Conservation (phyloP, 768 basidiomycete species). For the Bullera alba region DNA sequence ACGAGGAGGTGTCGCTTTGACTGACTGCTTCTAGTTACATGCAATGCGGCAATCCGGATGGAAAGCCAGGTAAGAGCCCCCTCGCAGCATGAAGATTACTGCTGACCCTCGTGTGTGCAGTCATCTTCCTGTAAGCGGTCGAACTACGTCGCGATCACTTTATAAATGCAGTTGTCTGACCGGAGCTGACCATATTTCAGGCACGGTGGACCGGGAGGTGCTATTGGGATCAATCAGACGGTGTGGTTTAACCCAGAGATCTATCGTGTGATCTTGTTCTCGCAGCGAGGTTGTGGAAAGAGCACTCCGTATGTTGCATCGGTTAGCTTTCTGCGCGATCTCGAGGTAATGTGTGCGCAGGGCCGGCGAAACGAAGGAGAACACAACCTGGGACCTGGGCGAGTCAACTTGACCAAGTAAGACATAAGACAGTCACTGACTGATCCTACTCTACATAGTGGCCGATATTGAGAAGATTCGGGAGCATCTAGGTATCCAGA, state of each 20-base stretch:
- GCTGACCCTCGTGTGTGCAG: background rate
- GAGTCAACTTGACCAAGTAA: background rate
- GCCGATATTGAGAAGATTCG: slow-evolving; percentile 80
- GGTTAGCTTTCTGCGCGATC: background rate
- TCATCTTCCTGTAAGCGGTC: slow-evolving; percentile 20
- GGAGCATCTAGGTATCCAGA: slow-evolving; percentile 65
- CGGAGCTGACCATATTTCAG: no score
- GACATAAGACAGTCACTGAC: no score
- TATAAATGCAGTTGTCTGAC: background rate
- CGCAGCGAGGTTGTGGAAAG: slow-evolving; percentile 83
- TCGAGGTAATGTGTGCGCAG: slow-evolving; percentile 46
- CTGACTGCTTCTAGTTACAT: slow-evolving; percentile 79
- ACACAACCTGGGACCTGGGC: slow-evolving; percentile 82
- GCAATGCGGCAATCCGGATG: slow-evolving; percentile 68
- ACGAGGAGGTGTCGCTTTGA: background rate
- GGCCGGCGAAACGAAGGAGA: slow-evolving; percentile 68
- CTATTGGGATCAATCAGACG: slow-evolving; percentile 61
- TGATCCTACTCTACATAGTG: slow-evolving; percentile 50
- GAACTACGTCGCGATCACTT: background rate
- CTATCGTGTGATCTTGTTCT: slow-evolving; percentile 74
- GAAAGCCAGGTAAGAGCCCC: slow-evolving; percentile 58
- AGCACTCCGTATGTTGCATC: slow-evolving; percentile 68
- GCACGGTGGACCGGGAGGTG: slow-evolving; percentile 55
- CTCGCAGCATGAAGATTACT: background rate
- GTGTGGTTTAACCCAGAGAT: slow-evolving; percentile 75